Evolutionary conservation across 495 filamentous ascomycete species (phyloP), one percentile per base, ranked within the genome.

Genomic region (Aspergillus conjunctus): DNA sequence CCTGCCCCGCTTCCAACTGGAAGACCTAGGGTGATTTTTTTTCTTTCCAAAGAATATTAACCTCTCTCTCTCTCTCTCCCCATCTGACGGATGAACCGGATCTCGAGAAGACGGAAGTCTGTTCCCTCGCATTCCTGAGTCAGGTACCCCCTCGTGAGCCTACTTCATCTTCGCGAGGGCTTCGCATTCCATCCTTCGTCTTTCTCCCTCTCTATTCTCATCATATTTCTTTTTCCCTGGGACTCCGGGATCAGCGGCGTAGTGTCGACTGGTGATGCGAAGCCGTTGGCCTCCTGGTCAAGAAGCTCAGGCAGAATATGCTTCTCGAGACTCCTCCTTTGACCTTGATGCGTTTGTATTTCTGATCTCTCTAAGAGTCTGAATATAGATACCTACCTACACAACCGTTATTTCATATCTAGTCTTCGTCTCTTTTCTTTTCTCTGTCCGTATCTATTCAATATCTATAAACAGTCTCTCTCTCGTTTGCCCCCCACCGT

Each of bases 1-100:
- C 17, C 21, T 21, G 44, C 44, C 44, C 44, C 44, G 44, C 44
- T 48, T 48, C 18, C 44, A 48, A 14, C 44, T 48, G 15, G 44
- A 20, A 11, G 21, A 11, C 44, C 44, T 21, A 10, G 10, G 20
- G 17, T 43, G 21, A 43, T 61, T 61, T 56, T 51, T 22, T 11
- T 33, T n/a, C n/a, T 51, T 54, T 44, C 53, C 22, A n/a, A n/a
- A n/a, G n/a, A n/a, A n/a, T n/a, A n/a, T n/a, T 52, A n/a, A 18
- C 51, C 21, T n/a, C 49, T 8, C 26, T 14, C 34, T 45, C 22
- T n/a, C 18, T 32, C 14, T 45, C 22, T 22, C 30, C 17, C 30
- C 45, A 32, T 44, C 30, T 53, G 37, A 5, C 26, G 26, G 26
- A 26, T 26, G 26, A 26, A 2, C 26, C 26, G 26, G 26, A 26